Percentiles rank a stretch among this genome's conserved stretches.
Conservation (phyloP, 1,284 basidiomycete genomes). For the Apiotrichum porosum region DNA sequence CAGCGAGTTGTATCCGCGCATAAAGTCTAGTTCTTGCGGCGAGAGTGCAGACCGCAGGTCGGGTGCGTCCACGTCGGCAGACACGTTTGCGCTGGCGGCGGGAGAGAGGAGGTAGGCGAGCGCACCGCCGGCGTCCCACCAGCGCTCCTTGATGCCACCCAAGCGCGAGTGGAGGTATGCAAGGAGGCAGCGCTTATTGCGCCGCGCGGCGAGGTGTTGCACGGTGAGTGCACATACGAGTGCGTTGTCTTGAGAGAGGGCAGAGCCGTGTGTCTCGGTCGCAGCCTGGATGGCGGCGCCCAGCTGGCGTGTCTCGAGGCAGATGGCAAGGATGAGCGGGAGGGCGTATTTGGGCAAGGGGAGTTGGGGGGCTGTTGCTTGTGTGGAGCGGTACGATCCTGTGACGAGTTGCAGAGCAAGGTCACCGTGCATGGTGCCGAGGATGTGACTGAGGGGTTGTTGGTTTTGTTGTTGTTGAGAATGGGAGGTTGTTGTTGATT, state of each 20-base stretch:
- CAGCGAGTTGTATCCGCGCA: slow-evolving; percentile 73
- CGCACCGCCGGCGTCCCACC: slow-evolving; percentile 90
- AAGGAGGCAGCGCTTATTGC: slow-evolving; percentile 89
- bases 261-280: slow-evolving; percentile 31
- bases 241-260: slow-evolving; percentile 46
- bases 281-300: slow-evolving; percentile 50
- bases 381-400: slow-evolving; percentile 76
- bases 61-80: slow-evolving; percentile 21
- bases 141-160: slow-evolving; percentile 74
- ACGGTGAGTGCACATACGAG: slow-evolving; percentile 69
- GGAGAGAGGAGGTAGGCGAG: slow-evolving; percentile 74
- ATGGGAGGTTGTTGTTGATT: not conserved
- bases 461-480: not conserved
- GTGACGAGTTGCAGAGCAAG: slow-evolving; percentile 79
- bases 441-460: not conserved
- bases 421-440: slow-evolving; percentile 58
- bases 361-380: slow-evolving; percentile 60
- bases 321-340: slow-evolving; percentile 72
- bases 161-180: slow-evolving; percentile 84
- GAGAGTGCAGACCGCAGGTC: slow-evolving; percentile 74
- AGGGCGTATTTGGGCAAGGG: slow-evolving; percentile 86
- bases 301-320: slow-evolving; percentile 87
- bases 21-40: slow-evolving; percentile 85
- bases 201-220: slow-evolving; percentile 76
- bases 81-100: not conserved